A percentile compares a stretch with the other conserved stretches of the same genome.
Evolutionary conservation across 2,329 filamentous ascomycete species (phyloP).

Genomic region (Cadophora sp.): DNA sequence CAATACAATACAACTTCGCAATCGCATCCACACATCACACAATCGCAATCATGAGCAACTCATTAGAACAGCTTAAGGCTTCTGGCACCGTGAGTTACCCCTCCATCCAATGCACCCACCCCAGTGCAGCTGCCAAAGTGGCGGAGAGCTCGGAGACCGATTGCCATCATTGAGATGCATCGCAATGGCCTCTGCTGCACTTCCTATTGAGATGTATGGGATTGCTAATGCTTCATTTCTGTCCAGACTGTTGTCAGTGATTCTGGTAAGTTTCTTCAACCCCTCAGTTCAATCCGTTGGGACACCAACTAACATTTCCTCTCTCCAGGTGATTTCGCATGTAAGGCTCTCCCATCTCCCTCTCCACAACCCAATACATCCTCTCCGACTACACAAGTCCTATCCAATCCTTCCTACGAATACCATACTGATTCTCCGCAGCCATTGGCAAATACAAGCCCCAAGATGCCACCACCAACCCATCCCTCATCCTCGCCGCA

Average conservation of each 20-base stretch:
- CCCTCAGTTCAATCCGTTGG: constrained; percentile 14
- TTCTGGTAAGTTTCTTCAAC: constrained; percentile 70
- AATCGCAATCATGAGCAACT: constrained; percentile 71
- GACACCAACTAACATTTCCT: constrained; percentile 35
- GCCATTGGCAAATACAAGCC: constrained; percentile 99
- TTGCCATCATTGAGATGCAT: constrained; percentile 7
- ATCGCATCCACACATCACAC: constrained; percentile 7
- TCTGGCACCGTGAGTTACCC: constrained; percentile 83
- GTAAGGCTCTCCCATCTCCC: constrained; percentile 54
- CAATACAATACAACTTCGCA: not conserved
- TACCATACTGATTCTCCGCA: constrained; percentile 46
- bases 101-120: constrained; percentile 26
- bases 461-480: constrained; percentile 99
- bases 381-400: not conserved
- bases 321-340: constrained; percentile 73
- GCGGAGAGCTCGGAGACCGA: constrained; percentile 26
- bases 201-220: not conserved
- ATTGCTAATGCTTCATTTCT: constrained; percentile 34
- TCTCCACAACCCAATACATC: constrained; percentile 8
- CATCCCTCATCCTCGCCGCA: constrained; percentile 95
- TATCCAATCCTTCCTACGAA: constrained; percentile 11
- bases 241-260: constrained; percentile 90
- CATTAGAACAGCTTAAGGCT: constrained; percentile 97
- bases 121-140: constrained; percentile 21
- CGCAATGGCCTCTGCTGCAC: constrained; percentile 4